phyloP scores from a whole-genome alignment of 139 green algal species.

The Chlamydomonas schloesseri region DNA sequence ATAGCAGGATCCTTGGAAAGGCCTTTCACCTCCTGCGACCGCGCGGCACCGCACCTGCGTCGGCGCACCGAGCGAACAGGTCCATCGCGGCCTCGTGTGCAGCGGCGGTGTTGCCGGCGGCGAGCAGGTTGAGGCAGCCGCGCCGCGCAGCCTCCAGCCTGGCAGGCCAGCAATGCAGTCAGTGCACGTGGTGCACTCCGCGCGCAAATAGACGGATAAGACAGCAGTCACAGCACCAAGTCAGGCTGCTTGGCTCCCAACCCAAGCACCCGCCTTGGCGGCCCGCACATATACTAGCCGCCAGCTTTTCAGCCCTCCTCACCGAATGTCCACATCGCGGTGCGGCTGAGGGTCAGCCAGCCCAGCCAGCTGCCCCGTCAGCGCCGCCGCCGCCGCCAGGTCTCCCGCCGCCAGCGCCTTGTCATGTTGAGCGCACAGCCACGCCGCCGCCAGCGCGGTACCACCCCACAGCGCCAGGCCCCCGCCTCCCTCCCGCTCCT shows the following conservation, averaged over 20 bases:
- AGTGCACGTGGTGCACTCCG: no score
- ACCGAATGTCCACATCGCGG: slow-evolving; percentile 34
- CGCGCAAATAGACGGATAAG: no score
- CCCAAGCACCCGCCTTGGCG: no score
- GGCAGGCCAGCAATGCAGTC: no score
- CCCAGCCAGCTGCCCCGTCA: slow-evolving; percentile 50
- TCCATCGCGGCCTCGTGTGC: slow-evolving; percentile 14
- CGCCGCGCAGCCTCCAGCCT: slow-evolving; percentile 29
- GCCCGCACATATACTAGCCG: no score
- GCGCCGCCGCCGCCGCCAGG: slow-evolving; percentile 35
- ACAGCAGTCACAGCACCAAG: no score
- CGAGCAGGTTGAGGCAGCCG: slow-evolving; percentile 30
- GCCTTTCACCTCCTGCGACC: no score
- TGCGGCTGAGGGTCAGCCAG: slow-evolving; percentile 50
- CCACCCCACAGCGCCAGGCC: slow-evolving; percentile 46
- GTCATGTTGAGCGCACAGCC: slow-evolving; percentile 49
- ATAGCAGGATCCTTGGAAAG: no score
- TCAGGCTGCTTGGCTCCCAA: no score
- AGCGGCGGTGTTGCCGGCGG: background rate
- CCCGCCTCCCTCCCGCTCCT: background rate
- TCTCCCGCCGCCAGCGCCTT: slow-evolving; percentile 58
- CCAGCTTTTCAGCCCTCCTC: no score
- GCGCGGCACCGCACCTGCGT: slow-evolving; percentile 7
- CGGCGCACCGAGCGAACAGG: slow-evolving; percentile 32
- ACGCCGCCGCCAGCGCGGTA: slow-evolving; percentile 49